Evolutionary conservation across 371 early-diverging fungal species (phyloP), one percentile per base, ranked within the genome.

Genomic region (Mortierella polycephala): DNA sequence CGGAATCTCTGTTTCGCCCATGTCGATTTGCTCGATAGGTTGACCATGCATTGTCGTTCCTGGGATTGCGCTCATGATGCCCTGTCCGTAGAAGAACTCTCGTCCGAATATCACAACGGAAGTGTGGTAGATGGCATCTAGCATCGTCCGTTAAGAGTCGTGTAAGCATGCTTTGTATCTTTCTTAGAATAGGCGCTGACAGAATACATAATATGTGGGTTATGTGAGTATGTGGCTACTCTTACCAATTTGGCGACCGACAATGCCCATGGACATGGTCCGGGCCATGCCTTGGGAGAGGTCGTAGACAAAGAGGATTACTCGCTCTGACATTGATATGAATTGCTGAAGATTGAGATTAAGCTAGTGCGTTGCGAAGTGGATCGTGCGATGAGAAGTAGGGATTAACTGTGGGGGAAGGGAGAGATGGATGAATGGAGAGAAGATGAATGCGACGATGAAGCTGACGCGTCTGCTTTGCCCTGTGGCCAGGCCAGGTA

Each of bases 21-120:
- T 94, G 64, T 90, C 90, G 42, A 96, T 81, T 6, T 81, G 64
- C 55, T 94, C 77, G 7, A 94, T 67, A 1, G 96, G 94, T 45
- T 62, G 75, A 16, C 97, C 97, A 68, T 93, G 93, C 45, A 82
- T 86, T 10, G 94, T 91, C 18, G 82, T 68, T 7, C 92, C 93
- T 14, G 93, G 93, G n/a, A 57, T 44, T 1, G 87, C 70, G 5
- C 62, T 66, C 73, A 85, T 81, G 55, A 93, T 90, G 9, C 96
- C 95, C 71, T 91, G 90, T 16, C 95, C 95, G 75, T 90, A 98
- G 81, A 83, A 96, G 75, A 91, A 93, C 71, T 99, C 99, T 49
- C 81, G 85, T 5, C 93, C 96, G 80, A 86, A 96, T 40, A 95
- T 89, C 37, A 96, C 96, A 6, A 98, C 92, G 0, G 96, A 90